Conservation (phyloP, 2,329 filamentous ascomycete species). For the Cordyceps pruinosa region DNA sequence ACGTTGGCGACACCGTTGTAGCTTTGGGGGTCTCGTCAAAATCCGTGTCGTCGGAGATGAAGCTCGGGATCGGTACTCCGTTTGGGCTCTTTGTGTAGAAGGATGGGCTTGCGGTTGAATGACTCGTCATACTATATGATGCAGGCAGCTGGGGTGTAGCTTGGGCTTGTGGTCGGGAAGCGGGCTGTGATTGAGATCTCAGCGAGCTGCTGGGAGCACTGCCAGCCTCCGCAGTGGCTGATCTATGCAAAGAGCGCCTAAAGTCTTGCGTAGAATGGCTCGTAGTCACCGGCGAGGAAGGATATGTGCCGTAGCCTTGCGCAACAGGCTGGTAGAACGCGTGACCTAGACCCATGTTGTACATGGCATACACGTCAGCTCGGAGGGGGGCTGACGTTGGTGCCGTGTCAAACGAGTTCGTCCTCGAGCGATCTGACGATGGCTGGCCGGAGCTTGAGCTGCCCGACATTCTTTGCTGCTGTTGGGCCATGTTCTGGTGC, state of each 20-base stretch:
- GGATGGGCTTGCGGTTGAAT: constrained; percentile 31
- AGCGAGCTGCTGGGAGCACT: constrained; percentile 46
- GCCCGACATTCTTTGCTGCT: constrained; percentile 22
- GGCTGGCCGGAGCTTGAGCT: constrained; percentile 22
- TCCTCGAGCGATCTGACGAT: constrained; percentile 47
- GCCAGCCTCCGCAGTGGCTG: constrained; percentile 42
- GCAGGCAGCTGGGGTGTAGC: constrained; percentile 15
- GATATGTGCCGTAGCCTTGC: constrained; percentile 44
- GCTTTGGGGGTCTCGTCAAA: constrained; percentile 39
- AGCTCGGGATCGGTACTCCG: constrained; percentile 46
- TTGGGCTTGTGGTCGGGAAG: constrained; percentile 38
- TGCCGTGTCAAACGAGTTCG: constrained; percentile 56
- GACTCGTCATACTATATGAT: constrained; percentile 23
- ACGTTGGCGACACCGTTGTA: constrained; percentile 38
- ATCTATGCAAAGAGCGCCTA: constrained; percentile 50
- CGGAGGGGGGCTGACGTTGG: constrained; percentile 52
- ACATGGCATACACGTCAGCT: constrained; percentile 50
- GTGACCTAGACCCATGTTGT: constrained; percentile 34
- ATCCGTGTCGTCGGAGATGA: constrained; percentile 48
- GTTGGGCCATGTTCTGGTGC: constrained; percentile 27
- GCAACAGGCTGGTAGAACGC: constrained; percentile 40
- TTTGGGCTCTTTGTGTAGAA: constrained; percentile 37
- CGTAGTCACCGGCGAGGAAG: constrained; percentile 47
- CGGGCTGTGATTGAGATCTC: constrained; percentile 61
- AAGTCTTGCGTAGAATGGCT: constrained; percentile 42